Evolutionary conservation across 441 rosid species (phyloP).

Genomic region (California macrophylla): DNA sequence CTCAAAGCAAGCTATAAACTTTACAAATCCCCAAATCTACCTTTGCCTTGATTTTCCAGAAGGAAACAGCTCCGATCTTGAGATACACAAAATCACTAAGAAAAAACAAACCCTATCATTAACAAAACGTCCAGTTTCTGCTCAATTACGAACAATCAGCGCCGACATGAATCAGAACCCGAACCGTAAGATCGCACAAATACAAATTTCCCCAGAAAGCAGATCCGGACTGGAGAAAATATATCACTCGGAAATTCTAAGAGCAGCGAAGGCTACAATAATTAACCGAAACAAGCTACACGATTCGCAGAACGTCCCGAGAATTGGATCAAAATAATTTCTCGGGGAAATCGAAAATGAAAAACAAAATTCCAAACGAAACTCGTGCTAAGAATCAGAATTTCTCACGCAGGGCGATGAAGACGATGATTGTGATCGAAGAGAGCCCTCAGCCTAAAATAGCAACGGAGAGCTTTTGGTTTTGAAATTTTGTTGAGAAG

Average conservation of each 20-base stretch:
- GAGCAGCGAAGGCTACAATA: background rate
- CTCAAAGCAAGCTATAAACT: constrained; percentile 15
- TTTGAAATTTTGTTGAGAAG: no score
- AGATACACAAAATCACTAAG: constrained; percentile 15
- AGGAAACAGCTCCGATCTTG: constrained; percentile 9
- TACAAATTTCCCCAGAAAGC: constrained; percentile 7
- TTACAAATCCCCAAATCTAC: constrained; percentile 8
- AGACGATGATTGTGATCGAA: no score
- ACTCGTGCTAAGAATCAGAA: background rate
- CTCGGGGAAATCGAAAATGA: background rate
- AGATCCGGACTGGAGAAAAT: background rate
- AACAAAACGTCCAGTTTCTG: background rate
- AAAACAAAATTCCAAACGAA: no score
- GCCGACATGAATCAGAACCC: background rate
- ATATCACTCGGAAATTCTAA: background rate
- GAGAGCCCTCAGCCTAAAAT: no score
- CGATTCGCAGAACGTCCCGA: background rate
- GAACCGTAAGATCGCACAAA: background rate
- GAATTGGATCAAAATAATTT: background rate
- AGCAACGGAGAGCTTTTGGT: no score
- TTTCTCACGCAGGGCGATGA: background rate
- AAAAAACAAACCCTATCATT: constrained; percentile 15
- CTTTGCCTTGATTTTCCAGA: background rate
- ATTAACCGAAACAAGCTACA: background rate
- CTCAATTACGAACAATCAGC: background rate